Conservation (phyloP, 2,329 filamentous ascomycete species). For the Fusarium citri region DNA sequence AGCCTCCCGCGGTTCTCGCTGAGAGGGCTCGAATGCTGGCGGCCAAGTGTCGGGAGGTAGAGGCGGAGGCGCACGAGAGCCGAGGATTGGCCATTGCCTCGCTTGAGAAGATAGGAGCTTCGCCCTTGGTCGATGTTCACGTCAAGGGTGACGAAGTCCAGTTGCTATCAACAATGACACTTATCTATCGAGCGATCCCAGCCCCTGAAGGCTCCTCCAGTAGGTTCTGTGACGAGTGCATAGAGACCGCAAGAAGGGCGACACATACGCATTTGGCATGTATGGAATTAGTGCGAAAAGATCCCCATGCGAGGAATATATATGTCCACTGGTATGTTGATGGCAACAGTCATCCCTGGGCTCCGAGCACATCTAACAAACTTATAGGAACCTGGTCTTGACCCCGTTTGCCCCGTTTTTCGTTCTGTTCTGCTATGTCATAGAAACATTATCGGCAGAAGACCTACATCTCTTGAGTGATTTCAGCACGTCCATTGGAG, state of each 20-base stretch:
- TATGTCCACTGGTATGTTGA: constrained; percentile 64
- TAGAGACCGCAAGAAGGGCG: constrained; percentile 62
- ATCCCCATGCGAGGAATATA: constrained; percentile 56
- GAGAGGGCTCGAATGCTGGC: constrained; percentile 55
- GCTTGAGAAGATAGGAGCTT: constrained; percentile 54
- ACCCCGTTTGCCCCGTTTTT: constrained; percentile 71
- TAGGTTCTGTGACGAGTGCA: constrained; percentile 62
- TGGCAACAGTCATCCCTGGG: background rate
- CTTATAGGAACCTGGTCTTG: constrained; percentile 63
- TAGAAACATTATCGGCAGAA: constrained; percentile 63
- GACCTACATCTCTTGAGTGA: constrained; percentile 67
- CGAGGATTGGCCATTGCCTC: constrained; percentile 52
- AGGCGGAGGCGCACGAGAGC: constrained; percentile 51
- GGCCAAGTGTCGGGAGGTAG: constrained; percentile 53
- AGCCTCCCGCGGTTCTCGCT: constrained; percentile 55
- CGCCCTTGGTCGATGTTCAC: constrained; percentile 57
- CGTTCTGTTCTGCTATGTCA: constrained; percentile 68
- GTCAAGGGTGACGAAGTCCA: constrained; percentile 61
- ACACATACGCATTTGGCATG: constrained; percentile 59
- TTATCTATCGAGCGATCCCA: constrained; percentile 65
- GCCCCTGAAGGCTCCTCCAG: constrained; percentile 55
- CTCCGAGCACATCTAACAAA: constrained; percentile 15
- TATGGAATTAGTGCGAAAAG: constrained; percentile 57
- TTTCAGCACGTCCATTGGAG: constrained; percentile 67
- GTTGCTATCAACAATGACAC: constrained; percentile 60